These are phyloP conservation scores for Taiwanofungus camphoratus DNA, from an alignment of 1,284 basidiomycete species.

Conservation along the genomic window DNA sequence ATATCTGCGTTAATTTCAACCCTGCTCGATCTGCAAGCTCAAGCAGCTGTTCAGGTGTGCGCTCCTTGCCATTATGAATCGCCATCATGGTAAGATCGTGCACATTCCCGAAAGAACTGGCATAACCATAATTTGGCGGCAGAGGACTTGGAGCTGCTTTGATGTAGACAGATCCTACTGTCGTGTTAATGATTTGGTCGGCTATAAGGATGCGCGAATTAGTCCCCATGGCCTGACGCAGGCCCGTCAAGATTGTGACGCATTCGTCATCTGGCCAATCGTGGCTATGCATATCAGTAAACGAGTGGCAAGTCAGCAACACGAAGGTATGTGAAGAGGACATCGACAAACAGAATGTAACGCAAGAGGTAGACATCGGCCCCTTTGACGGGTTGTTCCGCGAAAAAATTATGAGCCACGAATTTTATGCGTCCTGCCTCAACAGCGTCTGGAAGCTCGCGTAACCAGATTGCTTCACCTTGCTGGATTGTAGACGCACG, in stretches of 20 bases:
- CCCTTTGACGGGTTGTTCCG: slow-evolving; percentile 23
- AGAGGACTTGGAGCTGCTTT: slow-evolving; percentile 11
- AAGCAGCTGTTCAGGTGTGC: slow-evolving; percentile 9
- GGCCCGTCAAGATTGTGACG: slow-evolving; percentile 9
- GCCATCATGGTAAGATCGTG: slow-evolving; percentile 14
- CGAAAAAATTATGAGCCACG: slow-evolving; percentile 27
- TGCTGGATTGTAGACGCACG: slow-evolving; percentile 10
- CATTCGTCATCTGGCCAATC: slow-evolving; percentile 16
- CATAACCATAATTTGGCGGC: slow-evolving; percentile 13
- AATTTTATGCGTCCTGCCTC: slow-evolving; percentile 6
- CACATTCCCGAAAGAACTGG: slow-evolving; percentile 7
- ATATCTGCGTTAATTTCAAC: slow-evolving; percentile 9
- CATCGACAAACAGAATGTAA: slow-evolving; percentile 20
- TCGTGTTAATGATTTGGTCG: slow-evolving; percentile 11
- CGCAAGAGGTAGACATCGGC: slow-evolving; percentile 26
- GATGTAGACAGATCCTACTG: slow-evolving; percentile 9
- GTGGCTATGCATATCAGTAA: slow-evolving; percentile 4
- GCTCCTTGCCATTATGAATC: slow-evolving; percentile 10
- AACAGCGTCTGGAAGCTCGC: slow-evolving; percentile 8
- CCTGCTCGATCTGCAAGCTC: slow-evolving; percentile 8
- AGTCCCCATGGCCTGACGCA: slow-evolving; percentile 8
- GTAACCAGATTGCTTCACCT: slow-evolving; percentile 8
- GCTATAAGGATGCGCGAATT: slow-evolving; percentile 10
- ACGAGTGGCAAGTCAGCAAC: neutral
- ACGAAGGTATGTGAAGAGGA: no score